These are phyloP conservation scores for Creolimax fragrantissima DNA, from an alignment of 78 protist species.

Conservation along the genomic window DNA sequence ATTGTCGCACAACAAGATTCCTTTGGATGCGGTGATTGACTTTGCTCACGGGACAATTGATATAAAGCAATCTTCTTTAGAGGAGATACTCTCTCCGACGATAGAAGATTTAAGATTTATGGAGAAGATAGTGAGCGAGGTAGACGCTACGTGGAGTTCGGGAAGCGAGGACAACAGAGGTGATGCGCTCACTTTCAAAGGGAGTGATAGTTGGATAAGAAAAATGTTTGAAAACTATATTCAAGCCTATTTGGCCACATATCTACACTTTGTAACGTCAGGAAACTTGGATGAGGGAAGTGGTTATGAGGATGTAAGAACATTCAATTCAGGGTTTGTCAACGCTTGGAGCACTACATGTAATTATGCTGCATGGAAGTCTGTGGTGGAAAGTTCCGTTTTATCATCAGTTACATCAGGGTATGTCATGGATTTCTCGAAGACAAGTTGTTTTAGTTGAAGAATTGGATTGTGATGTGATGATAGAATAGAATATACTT, in stretches of 20 bases:
- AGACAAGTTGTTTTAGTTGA: too few species aligned
- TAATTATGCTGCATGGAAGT: not conserved
- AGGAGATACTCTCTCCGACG: not conserved
- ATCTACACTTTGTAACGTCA: not conserved
- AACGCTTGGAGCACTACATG: not conserved
- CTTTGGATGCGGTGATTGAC: not conserved
- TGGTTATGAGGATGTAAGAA: not conserved
- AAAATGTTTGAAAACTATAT: not conserved
- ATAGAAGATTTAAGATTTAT: not conserved
- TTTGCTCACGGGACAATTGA: not conserved
- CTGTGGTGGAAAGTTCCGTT: not conserved
- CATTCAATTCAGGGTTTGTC: not conserved
- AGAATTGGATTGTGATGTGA: too few species aligned
- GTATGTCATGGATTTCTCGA: not conserved
- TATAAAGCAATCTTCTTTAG: not conserved
- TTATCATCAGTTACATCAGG: not conserved
- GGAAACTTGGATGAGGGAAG: not conserved
- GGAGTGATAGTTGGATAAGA: not conserved
- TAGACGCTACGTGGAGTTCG: not conserved
- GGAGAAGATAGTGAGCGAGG: not conserved
- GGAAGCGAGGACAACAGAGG: not conserved
- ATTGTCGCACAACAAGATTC: not conserved
- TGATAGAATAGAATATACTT: too few species aligned
- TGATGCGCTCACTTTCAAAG: not conserved
- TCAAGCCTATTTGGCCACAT: not conserved